Percentiles rank a stretch among this genome's conserved stretches.
Evolutionary conservation across 2,329 filamentous ascomycete genomes (phyloP).

Genomic region (Colletotrichum echinochloae): DNA sequence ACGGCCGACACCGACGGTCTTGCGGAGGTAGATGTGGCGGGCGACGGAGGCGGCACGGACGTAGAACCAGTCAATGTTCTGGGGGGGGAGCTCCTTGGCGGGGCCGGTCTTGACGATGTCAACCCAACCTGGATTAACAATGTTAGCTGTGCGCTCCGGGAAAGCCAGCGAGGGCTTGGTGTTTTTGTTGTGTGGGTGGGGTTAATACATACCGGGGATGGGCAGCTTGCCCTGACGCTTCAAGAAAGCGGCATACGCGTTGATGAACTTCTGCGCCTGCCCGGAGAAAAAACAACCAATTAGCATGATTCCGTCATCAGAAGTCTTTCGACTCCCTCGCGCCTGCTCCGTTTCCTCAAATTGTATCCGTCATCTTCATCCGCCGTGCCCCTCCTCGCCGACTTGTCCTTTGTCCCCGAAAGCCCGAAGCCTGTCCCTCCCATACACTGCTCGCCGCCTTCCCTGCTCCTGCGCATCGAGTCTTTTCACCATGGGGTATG

Average conservation of each 20-base stretch:
- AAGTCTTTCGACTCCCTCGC: constrained; percentile 80
- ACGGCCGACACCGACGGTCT: constrained; percentile 98
- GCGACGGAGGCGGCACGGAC: constrained; percentile 93
- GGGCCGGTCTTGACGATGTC: constrained; percentile 99
- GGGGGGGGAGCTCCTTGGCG: constrained; percentile 96
- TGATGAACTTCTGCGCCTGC: constrained; percentile 90
- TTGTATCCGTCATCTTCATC: constrained; percentile 41
- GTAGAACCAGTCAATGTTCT: constrained; percentile 98
- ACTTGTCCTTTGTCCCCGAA: constrained; percentile 1
- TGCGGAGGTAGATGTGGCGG: constrained; percentile 98
- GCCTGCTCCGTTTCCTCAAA: constrained; percentile 66
- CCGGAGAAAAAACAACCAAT: constrained; percentile 62
- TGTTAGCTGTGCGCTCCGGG: constrained; percentile 38
- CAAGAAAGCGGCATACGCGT: constrained; percentile 87
- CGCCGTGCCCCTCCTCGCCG: neutral
- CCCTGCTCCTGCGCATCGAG: neutral
- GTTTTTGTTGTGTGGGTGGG: neutral
- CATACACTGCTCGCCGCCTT: neutral
- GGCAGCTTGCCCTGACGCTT: constrained; percentile 95
- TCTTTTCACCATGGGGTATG: constrained; percentile 31
- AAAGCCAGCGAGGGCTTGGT: neutral
- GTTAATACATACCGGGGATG: constrained; percentile 79
- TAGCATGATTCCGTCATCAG: constrained; percentile 80
- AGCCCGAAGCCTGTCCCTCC: neutral
- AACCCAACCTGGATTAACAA: constrained; percentile 80